These are phyloP conservation scores for Diaporthe citrichinensis DNA, from an alignment of 2,329 filamentous ascomycete species.

Conservation along the genomic window DNA sequence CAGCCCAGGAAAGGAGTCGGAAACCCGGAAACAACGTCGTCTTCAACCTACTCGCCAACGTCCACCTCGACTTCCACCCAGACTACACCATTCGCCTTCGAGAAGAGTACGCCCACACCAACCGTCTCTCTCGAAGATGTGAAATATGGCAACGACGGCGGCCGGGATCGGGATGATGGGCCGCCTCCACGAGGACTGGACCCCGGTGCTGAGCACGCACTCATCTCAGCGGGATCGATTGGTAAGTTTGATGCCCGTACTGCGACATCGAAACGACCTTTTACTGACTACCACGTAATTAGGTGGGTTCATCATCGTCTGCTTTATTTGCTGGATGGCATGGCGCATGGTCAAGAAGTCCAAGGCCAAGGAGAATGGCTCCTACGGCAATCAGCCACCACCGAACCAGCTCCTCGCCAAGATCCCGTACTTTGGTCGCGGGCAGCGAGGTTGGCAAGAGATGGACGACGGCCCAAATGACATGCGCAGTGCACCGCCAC, in stretches of 20 bases:
- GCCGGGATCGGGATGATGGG: conserved; percentile 4
- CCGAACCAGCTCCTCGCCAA: conserved; percentile 47
- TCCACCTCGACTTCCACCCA: conserved; percentile 9
- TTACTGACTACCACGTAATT: neutral
- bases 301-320: conserved; percentile 62
- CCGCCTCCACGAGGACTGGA: conserved; percentile 41
- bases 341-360: conserved; percentile 56
- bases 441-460: conserved; percentile 47
- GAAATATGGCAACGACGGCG: conserved; percentile 26
- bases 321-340: conserved; percentile 60
- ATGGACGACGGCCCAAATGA: conserved; percentile 46
- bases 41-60: conserved; percentile 13
- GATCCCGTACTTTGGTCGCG: conserved; percentile 53
- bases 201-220: conserved; percentile 48
- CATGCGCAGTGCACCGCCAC: conserved; percentile 17
- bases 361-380: conserved; percentile 45
- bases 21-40: conserved; percentile 23
- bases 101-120: conserved; percentile 32
- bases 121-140: conserved; percentile 37
- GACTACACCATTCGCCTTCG: conserved; percentile 29
- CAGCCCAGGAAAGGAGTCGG: conserved; percentile 34
- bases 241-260: conserved; percentile 44
- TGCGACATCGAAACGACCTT: no score
- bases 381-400: conserved; percentile 28
- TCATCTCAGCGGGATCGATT: conserved; percentile 54